Conservation (phyloP, 352 stramenopile species). For the Phytopythium cucurbitacearum region DNA sequence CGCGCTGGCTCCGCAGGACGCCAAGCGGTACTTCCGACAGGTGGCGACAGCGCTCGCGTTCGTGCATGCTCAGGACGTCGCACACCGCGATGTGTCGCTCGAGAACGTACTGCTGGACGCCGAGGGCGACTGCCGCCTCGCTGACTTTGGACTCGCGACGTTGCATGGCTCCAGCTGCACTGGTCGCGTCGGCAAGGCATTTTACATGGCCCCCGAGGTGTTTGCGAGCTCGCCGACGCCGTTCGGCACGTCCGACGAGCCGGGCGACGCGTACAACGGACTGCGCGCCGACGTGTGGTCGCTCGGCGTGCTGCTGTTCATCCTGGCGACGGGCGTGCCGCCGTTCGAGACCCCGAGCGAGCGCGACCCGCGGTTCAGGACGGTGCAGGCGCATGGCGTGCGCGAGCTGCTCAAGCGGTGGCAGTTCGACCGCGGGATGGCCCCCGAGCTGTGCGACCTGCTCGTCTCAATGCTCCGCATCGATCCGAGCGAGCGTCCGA, state of each 20-base stretch:
- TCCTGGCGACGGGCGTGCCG: conserved; percentile 47
- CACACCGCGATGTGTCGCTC: conserved; percentile 60
- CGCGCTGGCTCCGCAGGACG: conserved; percentile 18
- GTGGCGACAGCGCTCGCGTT: conserved; percentile 42
- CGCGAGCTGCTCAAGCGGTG: conserved; percentile 29
- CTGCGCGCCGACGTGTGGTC: conserved; percentile 61
- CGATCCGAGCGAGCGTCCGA: conserved; percentile 22
- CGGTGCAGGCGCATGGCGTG: conserved; percentile 37
- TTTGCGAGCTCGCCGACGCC: conserved; percentile 7
- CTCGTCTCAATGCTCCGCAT: conserved; percentile 33
- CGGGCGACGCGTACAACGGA: conserved; percentile 30
- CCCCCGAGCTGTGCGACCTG: conserved; percentile 25
- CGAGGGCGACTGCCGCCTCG: conserved; percentile 32
- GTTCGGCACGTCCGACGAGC: conserved; percentile 2
- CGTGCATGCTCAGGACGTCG: conserved; percentile 46
- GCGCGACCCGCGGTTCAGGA: conserved; percentile 45
- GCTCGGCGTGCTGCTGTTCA: conserved; percentile 60
- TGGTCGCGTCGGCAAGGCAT: conserved; percentile 48
- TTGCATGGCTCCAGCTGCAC: conserved; percentile 25
- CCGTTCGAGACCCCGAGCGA: conserved; percentile 42
- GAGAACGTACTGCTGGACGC: conserved; percentile 64
- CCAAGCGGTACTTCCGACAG: conserved; percentile 38
- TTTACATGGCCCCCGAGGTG: conserved; percentile 72
- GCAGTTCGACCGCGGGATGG: conserved; percentile 28
- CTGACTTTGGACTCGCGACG: conserved; percentile 54